These are phyloP conservation scores for Phytophthora idaei DNA, from an alignment of 352 stramenopile species.

Conservation along the genomic window DNA sequence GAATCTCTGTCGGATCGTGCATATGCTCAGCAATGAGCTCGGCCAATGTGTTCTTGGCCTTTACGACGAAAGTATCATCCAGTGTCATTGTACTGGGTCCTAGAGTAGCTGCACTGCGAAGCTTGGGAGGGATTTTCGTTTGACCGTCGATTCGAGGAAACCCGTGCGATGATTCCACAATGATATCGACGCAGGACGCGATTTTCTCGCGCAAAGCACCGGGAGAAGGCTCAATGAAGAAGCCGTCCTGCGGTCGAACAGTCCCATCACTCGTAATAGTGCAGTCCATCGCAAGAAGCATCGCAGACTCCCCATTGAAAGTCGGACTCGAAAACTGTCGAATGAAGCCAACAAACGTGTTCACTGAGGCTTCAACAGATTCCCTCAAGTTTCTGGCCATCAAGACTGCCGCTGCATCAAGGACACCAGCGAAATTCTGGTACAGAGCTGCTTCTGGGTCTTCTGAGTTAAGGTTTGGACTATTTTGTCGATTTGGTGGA, in stretches of 20 bases:
- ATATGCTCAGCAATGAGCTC: constrained; percentile 75
- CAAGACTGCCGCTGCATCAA: constrained; percentile 85
- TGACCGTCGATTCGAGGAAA: constrained; percentile 90
- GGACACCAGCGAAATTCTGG: constrained; percentile 64
- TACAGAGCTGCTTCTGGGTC: constrained; percentile 57
- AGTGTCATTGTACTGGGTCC: constrained; percentile 83
- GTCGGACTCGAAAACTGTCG: constrained; percentile 58
- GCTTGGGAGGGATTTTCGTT: constrained; percentile 69
- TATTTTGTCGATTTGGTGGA: constrained; percentile 17
- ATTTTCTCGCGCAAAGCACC: constrained; percentile 67
- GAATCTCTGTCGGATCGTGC: constrained; percentile 61
- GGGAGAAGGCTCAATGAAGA: constrained; percentile 68
- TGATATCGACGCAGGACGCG: constrained; percentile 59
- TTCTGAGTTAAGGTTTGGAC: constrained; percentile 15
- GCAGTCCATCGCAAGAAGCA: constrained; percentile 71
- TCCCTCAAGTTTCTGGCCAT: constrained; percentile 91
- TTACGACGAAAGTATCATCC: constrained; percentile 79
- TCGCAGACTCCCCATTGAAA: constrained; percentile 62
- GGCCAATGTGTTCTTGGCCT: constrained; percentile 64
- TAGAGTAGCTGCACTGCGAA: constrained; percentile 67
- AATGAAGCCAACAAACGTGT: constrained; percentile 76
- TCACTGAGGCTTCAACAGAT: constrained; percentile 86
- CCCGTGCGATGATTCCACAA: constrained; percentile 85
- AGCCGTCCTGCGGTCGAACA: constrained; percentile 39
- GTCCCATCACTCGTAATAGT: constrained; percentile 26